Evolutionary conservation across 1,139 yeast species (phyloP), one percentile per base, ranked within the genome.

Genomic region (Saccharomyces hybrid): DNA sequence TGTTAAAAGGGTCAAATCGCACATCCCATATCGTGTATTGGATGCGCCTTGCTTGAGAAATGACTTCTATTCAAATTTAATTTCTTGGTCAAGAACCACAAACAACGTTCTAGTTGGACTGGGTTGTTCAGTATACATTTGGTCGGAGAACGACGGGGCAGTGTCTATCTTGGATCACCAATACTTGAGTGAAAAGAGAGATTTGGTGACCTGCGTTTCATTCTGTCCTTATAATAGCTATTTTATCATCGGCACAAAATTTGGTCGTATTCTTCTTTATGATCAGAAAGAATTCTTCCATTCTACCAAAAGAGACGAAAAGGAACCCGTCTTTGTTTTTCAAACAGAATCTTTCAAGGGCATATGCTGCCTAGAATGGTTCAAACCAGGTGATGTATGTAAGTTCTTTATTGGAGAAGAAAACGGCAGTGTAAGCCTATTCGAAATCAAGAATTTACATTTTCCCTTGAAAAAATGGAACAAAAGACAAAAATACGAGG

Each of bases 31-130:
- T 58, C 73, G 78, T 54, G 80, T 82, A 0, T 69, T 88, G 25
- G 89, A 85, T 64, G 95, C 95, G 0, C 93, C 91, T 0, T 83
- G 83, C 0, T 70, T 90, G 52, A 74, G 86, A 56, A 86, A 88
- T 65, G 97, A 90, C 67, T 90, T 84, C 67, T 90, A 90, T 69
- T 79, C 89, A 1, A 87, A 88, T 63, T 73, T 87, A 51, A 79
- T 89, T 0, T 80, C 91, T 11, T 89, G 96, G 96, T 83, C 91
- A 0, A 67, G 69, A 2, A 65, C 65, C 27, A 71, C 81, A 0
- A 77, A 77, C 28, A 75, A 75, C 32, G 73, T 89, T 0, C 86
- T 86, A 0, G 91, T 89, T 1, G 97, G 93, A 0, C 70, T 89
- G 42, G 84, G 83, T 0, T 65, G 73, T 2, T 73, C 77, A 6